phyloP scores from a whole-genome alignment of 208 protist genomes.

The Acanthamoeba healyi region DNA sequence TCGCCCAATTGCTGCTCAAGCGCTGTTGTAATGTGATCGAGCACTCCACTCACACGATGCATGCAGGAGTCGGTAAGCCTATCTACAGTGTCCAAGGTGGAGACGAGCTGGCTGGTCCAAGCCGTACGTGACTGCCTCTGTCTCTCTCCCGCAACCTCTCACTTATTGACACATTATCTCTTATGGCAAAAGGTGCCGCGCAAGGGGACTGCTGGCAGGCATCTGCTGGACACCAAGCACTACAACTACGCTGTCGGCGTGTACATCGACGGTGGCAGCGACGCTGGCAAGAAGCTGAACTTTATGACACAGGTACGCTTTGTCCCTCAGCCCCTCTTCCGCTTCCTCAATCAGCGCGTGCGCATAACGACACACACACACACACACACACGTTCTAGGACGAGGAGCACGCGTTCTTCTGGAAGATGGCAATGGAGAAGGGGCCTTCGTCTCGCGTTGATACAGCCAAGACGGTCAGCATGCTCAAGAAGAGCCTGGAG shows the following conservation, averaged over 20 bases:
- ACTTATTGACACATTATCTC: neutral
- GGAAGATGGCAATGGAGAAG: neutral
- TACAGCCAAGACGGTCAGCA: neutral
- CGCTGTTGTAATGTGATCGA: too few relatives aligned
- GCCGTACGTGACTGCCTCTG: neutral
- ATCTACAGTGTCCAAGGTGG: neutral
- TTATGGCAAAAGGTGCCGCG: neutral
- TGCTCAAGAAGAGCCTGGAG: slow-evolving; percentile 27
- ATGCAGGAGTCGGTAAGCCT: neutral
- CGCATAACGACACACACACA: neutral
- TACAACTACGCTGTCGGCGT: slow-evolving; percentile 13
- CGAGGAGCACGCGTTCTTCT: neutral
- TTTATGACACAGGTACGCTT: slow-evolving; percentile 3
- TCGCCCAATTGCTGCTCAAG: neutral
- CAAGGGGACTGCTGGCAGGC: neutral
- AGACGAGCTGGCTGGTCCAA: neutral
- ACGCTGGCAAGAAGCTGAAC: neutral
- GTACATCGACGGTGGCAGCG: neutral
- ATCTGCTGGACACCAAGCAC: neutral
- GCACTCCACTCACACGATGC: neutral
- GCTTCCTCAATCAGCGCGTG: neutral
- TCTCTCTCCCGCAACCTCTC: neutral
- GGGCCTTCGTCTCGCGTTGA: neutral
- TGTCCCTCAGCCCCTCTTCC: neutral
- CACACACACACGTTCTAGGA: neutral